Evolutionary conservation across 179 eudicot species (phyloP), one percentile per base, ranked within the genome.

Genomic region (Vitellaria paradoxa): DNA sequence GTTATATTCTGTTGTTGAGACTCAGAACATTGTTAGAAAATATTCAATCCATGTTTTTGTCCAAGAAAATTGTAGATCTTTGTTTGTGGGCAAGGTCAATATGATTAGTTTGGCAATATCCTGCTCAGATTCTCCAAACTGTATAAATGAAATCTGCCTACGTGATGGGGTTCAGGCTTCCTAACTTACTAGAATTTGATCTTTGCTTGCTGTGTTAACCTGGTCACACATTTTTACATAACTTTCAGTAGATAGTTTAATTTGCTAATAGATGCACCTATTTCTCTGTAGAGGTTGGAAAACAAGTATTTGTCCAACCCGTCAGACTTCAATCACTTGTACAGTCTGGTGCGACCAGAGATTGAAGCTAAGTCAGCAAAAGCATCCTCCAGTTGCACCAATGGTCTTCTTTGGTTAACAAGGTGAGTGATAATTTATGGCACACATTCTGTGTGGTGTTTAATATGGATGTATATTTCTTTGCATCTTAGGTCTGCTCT

Each of bases 321-420:
- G 30, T 72, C 91, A 37, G 86, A 81, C 78, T 91, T 87, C 78
- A 79, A 62, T 60, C 77, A 84, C 65, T 84, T 93, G 71, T 88
- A 88, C 73, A 86, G 87, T 81, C 80, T 93, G 84, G 92, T 89
- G 46, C 86, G 78, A 70, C 91, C 81, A 79, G 96, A 93, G 84
- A 77, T 93, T 80, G 88, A 83, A 81, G 84, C 86, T 56, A 89
- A 85, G 84, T 81, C 87, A 64, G 90, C 97, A 37, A 90, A 91
- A 83, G 91, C 68, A 74, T 79, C 97, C 73, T 89, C 96, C 53
- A 93, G 97, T 79, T 93, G 96, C 84, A 88, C 94, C 55, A 86
- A 87, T 82, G 97, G 96, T 70, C 90, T 93, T 85, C 90, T 93
- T 81, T 93, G 96, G 97, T 80, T 93, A 84, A 93, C 92, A 80